phyloP scores from a whole-genome alignment of 208 protist genomes.

The Zelonia costaricensis region DNA sequence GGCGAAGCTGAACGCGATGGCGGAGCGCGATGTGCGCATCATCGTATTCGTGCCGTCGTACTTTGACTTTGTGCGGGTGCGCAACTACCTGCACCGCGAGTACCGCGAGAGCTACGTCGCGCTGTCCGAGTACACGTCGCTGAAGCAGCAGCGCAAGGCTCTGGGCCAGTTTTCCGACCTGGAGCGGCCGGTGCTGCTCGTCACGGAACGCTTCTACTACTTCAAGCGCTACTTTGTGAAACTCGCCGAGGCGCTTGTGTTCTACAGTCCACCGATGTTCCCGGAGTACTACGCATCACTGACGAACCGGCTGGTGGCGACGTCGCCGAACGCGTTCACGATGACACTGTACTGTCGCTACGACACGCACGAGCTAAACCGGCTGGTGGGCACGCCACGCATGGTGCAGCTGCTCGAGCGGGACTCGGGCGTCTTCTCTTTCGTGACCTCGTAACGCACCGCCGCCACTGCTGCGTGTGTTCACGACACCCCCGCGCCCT shows the following conservation, averaged over 20 bases:
- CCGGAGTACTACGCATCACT: slow-evolving; percentile 94
- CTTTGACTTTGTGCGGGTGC: slow-evolving; percentile 96
- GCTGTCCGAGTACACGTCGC: slow-evolving; percentile 93
- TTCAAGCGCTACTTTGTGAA: slow-evolving; percentile 95
- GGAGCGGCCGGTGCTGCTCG: slow-evolving; percentile 87
- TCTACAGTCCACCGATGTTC: slow-evolving; percentile 95
- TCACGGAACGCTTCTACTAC: slow-evolving; percentile 97
- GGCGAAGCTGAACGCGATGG: slow-evolving; percentile 64
- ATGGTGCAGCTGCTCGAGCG: slow-evolving; percentile 75
- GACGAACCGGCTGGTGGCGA: slow-evolving; percentile 77
- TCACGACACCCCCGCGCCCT: no score
- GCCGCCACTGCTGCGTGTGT: background rate
- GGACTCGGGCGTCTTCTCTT: slow-evolving; percentile 76
- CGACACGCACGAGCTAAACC: slow-evolving; percentile 92
- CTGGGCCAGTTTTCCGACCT: slow-evolving; percentile 87
- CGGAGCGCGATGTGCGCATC: slow-evolving; percentile 73
- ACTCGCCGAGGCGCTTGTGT: slow-evolving; percentile 91
- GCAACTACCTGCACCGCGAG: slow-evolving; percentile 95
- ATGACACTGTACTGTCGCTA: slow-evolving; percentile 92
- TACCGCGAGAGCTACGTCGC: slow-evolving; percentile 83
- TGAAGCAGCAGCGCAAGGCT: slow-evolving; percentile 77
- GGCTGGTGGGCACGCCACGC: slow-evolving; percentile 88
- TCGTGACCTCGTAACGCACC: slow-evolving; percentile 64
- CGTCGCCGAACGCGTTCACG: slow-evolving; percentile 74
- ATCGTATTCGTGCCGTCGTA: slow-evolving; percentile 95